These are phyloP conservation scores for Neonectria punicea DNA, from an alignment of 2,329 filamentous ascomycete genomes.

Conservation along the genomic window DNA sequence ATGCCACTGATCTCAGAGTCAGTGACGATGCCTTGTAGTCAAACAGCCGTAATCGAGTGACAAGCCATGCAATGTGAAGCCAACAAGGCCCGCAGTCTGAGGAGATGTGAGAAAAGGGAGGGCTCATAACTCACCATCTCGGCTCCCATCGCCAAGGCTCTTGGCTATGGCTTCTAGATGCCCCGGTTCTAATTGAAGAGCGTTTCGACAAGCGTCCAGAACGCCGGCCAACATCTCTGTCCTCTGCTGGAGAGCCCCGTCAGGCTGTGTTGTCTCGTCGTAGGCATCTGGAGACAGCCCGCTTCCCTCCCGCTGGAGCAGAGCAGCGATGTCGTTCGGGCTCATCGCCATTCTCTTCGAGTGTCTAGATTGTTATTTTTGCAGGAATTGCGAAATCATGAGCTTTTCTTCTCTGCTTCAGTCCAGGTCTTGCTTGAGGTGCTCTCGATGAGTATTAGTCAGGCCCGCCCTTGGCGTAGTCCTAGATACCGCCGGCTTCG, in stretches of 20 bases:
- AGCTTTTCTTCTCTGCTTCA: background rate
- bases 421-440: background rate
- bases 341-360: conserved; percentile 42
- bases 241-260: conserved; percentile 38
- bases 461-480: conserved; percentile 7
- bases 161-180: conserved; percentile 60
- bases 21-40: background rate
- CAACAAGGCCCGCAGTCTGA: background rate
- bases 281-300: conserved; percentile 39
- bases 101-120: background rate
- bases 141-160: conserved; percentile 64
- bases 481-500: conserved; percentile 1
- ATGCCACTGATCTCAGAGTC: conserved; percentile 56
- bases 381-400: background rate
- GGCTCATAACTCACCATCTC: conserved; percentile 59
- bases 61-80: background rate
- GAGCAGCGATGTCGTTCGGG: conserved; percentile 50
- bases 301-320: conserved; percentile 50
- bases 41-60: rapidly evolving
- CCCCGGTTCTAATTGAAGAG: conserved; percentile 53
- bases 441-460: conserved; percentile 19
- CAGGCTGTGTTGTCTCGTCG: conserved; percentile 41
- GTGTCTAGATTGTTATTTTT: background rate
- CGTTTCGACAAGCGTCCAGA: conserved; percentile 51
- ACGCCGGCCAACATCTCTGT: conserved; percentile 50